A percentile compares a stretch with the other conserved stretches of the same genome.
Evolutionary conservation across 129 eudicot genomes (phyloP).

Genomic region (Flaveria ramosissima): DNA sequence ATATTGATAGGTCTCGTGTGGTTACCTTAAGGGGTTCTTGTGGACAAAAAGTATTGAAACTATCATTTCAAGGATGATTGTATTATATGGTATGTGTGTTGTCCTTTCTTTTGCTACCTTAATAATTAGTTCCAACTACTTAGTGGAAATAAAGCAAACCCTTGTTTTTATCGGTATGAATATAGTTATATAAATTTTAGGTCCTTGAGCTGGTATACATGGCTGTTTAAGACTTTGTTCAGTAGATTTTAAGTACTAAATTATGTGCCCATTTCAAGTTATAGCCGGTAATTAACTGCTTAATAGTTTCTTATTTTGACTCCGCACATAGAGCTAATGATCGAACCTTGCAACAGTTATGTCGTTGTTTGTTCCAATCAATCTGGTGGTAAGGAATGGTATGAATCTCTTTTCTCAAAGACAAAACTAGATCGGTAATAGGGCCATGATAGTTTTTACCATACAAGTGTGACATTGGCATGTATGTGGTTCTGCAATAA

Average conservation of each 20-base stretch:
- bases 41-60: too few relatives aligned
- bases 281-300: not conserved
- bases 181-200: too few relatives aligned
- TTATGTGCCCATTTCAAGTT: not conserved
- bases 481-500: constrained; percentile 53
- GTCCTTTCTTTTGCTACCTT: too few relatives aligned
- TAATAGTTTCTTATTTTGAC: not conserved
- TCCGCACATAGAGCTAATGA: not conserved
- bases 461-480: constrained; percentile 58
- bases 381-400: constrained; percentile 40
- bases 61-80: not conserved
- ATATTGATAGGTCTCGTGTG: too few relatives aligned
- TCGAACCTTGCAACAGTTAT: constrained; percentile 53
- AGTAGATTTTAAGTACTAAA: too few relatives aligned
- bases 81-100: too few relatives aligned
- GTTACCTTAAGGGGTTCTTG: too few relatives aligned
- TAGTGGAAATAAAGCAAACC: too few relatives aligned
- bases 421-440: constrained; percentile 44
- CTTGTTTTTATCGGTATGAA: not conserved
- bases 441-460: constrained; percentile 50
- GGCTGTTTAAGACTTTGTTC: not conserved
- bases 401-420: constrained; percentile 51
- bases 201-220: not conserved
- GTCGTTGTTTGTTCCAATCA: constrained; percentile 56
- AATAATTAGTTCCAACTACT: too few relatives aligned